Evolutionary conservation across 2,329 filamentous ascomycete species (phyloP).

Genomic region (Penicillium sp.): DNA sequence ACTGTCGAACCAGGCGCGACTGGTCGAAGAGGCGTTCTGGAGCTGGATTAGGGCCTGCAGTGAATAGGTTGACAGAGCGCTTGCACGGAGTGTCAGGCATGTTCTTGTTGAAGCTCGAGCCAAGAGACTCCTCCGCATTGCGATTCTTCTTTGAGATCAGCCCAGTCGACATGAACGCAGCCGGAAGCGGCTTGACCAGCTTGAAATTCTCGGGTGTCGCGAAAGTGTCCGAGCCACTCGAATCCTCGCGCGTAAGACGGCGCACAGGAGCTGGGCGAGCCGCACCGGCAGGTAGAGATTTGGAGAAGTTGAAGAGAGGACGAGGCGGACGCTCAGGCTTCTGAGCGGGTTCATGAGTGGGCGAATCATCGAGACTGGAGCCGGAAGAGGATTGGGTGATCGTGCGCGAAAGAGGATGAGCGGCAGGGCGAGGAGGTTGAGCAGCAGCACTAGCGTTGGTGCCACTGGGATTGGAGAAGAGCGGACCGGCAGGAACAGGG

Average conservation of each 20-base stretch:
- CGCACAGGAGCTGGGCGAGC: constrained; percentile 48
- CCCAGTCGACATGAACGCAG: constrained; percentile 91
- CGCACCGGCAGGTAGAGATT: constrained; percentile 69
- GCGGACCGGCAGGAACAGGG: constrained; percentile 53
- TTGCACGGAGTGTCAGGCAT: constrained; percentile 98
- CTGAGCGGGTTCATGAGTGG: constrained; percentile 59
- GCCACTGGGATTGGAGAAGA: constrained; percentile 28
- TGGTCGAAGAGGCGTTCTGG: constrained; percentile 62
- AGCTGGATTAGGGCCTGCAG: constrained; percentile 57
- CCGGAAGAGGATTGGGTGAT: constrained; percentile 83
- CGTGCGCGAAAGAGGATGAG: constrained; percentile 82
- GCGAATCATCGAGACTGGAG: constrained; percentile 75
- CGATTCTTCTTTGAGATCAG: constrained; percentile 93
- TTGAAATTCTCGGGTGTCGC: constrained; percentile 77
- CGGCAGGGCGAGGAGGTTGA: constrained; percentile 43
- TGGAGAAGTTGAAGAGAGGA: constrained; percentile 62
- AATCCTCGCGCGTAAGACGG: constrained; percentile 50
- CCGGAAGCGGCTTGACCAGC: constrained; percentile 70
- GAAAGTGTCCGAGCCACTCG: constrained; percentile 55
- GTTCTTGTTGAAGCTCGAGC: constrained; percentile 55
- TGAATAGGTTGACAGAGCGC: constrained; percentile 69
- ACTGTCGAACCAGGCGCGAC: constrained; percentile 63
- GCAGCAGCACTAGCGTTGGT: constrained; percentile 17
- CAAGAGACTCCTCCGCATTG: constrained; percentile 65
- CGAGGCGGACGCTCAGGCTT: constrained; percentile 56